phyloP scores from a whole-genome alignment of 768 basidiomycete genomes.

The Epithele typhae region DNA sequence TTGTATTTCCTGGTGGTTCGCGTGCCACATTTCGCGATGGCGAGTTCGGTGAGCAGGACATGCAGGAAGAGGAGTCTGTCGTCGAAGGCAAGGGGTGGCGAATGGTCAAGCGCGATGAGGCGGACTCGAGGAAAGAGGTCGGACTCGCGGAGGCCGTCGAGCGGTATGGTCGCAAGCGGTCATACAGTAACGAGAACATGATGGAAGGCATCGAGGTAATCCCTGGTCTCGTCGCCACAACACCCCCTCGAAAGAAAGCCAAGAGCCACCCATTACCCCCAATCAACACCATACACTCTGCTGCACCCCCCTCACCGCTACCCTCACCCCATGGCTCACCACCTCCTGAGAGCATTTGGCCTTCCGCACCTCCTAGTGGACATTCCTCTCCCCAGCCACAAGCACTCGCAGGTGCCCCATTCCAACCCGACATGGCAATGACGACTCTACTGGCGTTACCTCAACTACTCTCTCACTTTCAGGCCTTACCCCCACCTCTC shows the following conservation, averaged over 20 bases:
- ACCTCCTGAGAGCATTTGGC: slow-evolving; percentile 70
- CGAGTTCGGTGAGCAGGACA: slow-evolving; percentile 56
- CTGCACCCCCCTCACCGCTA: slow-evolving; percentile 79
- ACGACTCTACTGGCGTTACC: slow-evolving; percentile 87
- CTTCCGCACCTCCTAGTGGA: slow-evolving; percentile 77
- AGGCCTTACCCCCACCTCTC: slow-evolving; percentile 68
- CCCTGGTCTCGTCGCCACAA: slow-evolving; percentile 40
- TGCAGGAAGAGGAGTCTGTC: slow-evolving; percentile 67
- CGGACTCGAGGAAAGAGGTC: slow-evolving; percentile 47
- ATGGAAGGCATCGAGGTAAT: slow-evolving; percentile 76
- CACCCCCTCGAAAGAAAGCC: slow-evolving; percentile 73
- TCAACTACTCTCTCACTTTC: slow-evolving; percentile 76
- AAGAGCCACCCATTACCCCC: slow-evolving; percentile 55
- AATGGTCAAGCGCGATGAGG: slow-evolving; percentile 66
- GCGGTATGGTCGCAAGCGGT: slow-evolving; percentile 65
- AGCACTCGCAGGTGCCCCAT: slow-evolving; percentile 46
- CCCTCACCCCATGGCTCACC: slow-evolving; percentile 87
- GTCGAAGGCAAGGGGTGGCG: slow-evolving; percentile 69
- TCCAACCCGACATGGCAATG: slow-evolving; percentile 79
- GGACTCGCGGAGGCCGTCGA: slow-evolving; percentile 79
- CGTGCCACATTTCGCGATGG: slow-evolving; percentile 78
- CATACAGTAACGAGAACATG: slow-evolving; percentile 47
- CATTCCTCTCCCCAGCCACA: slow-evolving; percentile 60
- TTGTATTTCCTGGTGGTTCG: slow-evolving; percentile 77
- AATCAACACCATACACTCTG: slow-evolving; percentile 62